Base-by-base conservation (phyloP, 768 basidiomycete species). In the Galerina sulciceps region DNA sequence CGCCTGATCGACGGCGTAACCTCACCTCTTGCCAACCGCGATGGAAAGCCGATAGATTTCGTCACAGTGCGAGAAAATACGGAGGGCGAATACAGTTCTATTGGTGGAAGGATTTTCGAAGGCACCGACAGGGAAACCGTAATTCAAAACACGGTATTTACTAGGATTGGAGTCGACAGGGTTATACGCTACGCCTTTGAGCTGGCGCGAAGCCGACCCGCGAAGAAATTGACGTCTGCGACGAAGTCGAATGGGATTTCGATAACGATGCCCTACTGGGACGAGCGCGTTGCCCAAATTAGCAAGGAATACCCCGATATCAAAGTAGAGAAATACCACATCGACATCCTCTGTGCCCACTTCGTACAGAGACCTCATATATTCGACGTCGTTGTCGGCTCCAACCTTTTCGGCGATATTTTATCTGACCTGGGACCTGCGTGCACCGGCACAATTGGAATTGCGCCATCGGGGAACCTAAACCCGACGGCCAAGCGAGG, bases 341-440 rank as follows among this genome's bases (percentile, higher is more conserved):
- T 83, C 62, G 82, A 83, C 60, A 81, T 82, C n/a, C 75, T 85
- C 58, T 81, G 74, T 45, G 76, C 75, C 1, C 72, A 73, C 58
- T 74, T 75, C 55, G 80, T 82, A n/a, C 75, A 73, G 31, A 67
- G 81, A n/a, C 83, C 84, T 3, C 71, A 79, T 50, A 80, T 76
- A 1, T 80, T 85, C 65, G 84, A 85, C 67, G 81, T 82, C 17
- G 82, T 84, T 42, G 79, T 84, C 18, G 80, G 81, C 13, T 83
- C 82, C 13, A 84, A 84, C 63, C 72, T 85, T 11, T 81, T 83
- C 60, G 83, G 80, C 35, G 83, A 84, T 59, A 85, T 84, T 53
- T 72, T 85, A 20, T 84, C 82, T 37, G 83, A 85, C 61, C 75
- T 85, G 9, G 84, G 82, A 0, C 82, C 84, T 10, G 81, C 82